Percentiles rank a stretch among this genome's conserved stretches.
These are phyloP conservation scores for Populus ilicifolia DNA, from an alignment of 345 rosid species.

Conservation along the genomic window DNA sequence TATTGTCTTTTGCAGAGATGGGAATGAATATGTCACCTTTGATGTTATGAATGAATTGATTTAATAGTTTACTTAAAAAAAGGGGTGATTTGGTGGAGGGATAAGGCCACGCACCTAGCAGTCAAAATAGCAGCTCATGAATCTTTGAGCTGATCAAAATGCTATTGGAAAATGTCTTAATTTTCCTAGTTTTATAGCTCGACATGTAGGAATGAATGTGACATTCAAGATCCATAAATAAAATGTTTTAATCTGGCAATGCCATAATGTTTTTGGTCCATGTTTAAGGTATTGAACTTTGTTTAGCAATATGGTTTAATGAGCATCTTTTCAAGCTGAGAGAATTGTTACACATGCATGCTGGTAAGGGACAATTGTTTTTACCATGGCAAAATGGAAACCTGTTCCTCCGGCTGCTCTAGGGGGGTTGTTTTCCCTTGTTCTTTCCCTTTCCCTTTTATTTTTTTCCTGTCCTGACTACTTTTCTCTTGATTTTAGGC, in stretches of 20 bases:
- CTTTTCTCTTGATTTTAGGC: slow-evolving; percentile 44
- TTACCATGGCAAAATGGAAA: neutral
- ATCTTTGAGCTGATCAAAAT: neutral
- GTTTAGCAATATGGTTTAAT: neutral
- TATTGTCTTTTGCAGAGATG: neutral
- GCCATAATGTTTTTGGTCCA: neutral
- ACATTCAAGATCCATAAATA: neutral
- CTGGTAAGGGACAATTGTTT: neutral
- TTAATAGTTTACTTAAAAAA: neutral
- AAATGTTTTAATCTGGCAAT: neutral
- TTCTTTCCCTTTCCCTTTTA: neutral
- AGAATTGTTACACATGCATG: neutral
- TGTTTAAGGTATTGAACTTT: neutral
- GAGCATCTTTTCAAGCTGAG: neutral
- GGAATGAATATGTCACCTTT: neutral
- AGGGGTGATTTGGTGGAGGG: no score
- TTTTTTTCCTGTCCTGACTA: slow-evolving; percentile 5
- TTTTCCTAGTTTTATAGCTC: neutral
- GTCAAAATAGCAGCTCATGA: neutral
- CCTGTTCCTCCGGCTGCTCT: neutral
- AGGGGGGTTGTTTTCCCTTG: neutral
- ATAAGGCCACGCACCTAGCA: neutral
- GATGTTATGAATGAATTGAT: neutral
- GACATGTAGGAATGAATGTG: neutral
- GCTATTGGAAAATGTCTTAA: neutral